These are phyloP conservation scores for Rhizomucor pusillus DNA, from an alignment of 371 early-diverging fungal species.

Conservation along the genomic window DNA sequence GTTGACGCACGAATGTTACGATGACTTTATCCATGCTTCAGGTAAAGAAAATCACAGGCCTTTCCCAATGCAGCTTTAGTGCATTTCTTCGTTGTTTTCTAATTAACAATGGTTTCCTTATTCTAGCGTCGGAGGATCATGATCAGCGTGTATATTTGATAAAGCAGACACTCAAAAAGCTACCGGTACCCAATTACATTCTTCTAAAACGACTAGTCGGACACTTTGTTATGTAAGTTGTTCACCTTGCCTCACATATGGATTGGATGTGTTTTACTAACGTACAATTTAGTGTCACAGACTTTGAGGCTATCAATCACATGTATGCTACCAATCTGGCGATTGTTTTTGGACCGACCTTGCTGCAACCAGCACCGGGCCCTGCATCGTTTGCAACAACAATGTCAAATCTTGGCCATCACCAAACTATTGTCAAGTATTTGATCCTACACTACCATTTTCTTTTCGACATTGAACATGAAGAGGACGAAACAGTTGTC, in stretches of 20 bases:
- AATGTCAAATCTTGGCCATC: conserved; percentile 83
- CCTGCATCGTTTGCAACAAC: conserved; percentile 70
- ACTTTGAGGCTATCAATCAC: conserved; percentile 79
- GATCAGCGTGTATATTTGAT: conserved; percentile 78
- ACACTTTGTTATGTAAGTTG: conserved; percentile 67
- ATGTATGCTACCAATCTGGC: conserved; percentile 88
- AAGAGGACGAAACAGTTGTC: conserved; percentile 20
- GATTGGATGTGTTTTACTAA: conserved; percentile 1
- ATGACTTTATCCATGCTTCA: conserved; percentile 80
- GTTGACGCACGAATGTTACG: conserved; percentile 78
- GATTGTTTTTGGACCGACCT: conserved; percentile 84
- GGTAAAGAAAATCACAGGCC: conserved; percentile 41
- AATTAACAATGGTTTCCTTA: background rate
- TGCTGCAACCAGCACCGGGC: conserved; percentile 73
- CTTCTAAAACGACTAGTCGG: conserved; percentile 73
- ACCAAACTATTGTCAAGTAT: conserved; percentile 78
- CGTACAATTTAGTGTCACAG: conserved; percentile 60
- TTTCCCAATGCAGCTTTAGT: no score
- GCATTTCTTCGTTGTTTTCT: no score
- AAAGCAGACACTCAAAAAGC: conserved; percentile 67
- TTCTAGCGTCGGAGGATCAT: conserved; percentile 65
- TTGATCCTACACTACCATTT: conserved; percentile 83
- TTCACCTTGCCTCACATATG: background rate
- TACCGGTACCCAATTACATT: conserved; percentile 68
- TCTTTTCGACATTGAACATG: conserved; percentile 78